Evolutionary conservation across 208 protist genomes (phyloP), one percentile per base, ranked within the genome.

Genomic region (Porcisia hertigi): DNA sequence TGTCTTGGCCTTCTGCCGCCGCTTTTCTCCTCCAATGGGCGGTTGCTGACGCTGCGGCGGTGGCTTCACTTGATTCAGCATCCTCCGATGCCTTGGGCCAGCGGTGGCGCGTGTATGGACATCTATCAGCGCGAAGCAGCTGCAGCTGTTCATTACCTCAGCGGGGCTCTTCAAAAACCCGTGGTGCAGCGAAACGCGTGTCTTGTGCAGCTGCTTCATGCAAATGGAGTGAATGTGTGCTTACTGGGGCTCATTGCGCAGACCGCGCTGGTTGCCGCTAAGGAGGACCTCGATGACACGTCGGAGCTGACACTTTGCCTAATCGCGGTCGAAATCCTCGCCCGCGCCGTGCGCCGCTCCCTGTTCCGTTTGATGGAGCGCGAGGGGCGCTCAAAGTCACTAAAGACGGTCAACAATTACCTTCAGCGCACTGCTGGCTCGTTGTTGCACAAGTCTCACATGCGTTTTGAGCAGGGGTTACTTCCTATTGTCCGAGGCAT

Each of bases 1-100:
- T 72, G 75, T 54, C 47, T 90, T 49, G 88, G 88, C 8, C 64
- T 90, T 34, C 59, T 92, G 25, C 88, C 88, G 3, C 79, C 79
- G 8, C 47, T 92, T 47, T 65, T 71, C 43, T 71, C 53, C 41
- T 30, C 57, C 12, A 30, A 57, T 12, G 72, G 69, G 12, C 52
- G 18, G 49, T 73, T 76, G 30, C 74, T 79, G 58, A 75, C 80
- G n/a, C 78, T 88, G 71, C 84, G 84, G 54, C 84, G 88, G 16
- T 85, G 82, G 83, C 71, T 73, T 41, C 77, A 87, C 73, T 70
- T 92, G 53, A 67, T 82, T 34, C 72, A 77, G 55, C 75, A 84
- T 34, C 75, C 79, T 14, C 73, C 81, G 9, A 25, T 64, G 43
- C 76, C 59, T 7, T 75, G 74, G 73, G 36, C 14, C 53, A 54